Percentiles rank a stretch among this genome's conserved stretches.
These are phyloP conservation scores for Kurtzmaniella fragi DNA, from an alignment of 805 yeast species.

Conservation along the genomic window DNA sequence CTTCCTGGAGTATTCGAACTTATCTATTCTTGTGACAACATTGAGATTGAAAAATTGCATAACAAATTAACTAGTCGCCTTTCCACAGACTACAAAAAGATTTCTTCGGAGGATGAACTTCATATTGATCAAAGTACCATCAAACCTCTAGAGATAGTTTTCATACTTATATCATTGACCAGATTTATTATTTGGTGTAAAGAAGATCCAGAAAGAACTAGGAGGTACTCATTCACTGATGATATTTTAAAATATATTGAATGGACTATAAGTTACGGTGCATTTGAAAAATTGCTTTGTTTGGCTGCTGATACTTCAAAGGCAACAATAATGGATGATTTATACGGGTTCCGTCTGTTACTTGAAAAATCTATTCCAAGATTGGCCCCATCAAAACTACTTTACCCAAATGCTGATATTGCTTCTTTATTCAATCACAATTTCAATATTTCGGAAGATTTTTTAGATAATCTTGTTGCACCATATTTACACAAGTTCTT, in stretches of 20 bases:
- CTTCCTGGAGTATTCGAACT: constrained; percentile 54
- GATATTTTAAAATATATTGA: constrained; percentile 59
- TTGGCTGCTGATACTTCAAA: constrained; percentile 54
- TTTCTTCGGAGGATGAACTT: constrained; percentile 16
- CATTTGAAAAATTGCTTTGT: constrained; percentile 62
- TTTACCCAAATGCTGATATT: constrained; percentile 39
- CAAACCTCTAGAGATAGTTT: constrained; percentile 37
- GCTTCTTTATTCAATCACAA: constrained; percentile 19
- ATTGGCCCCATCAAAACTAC: constrained; percentile 46
- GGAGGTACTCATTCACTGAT: constrained; percentile 47
- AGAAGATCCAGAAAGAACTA: constrained; percentile 32
- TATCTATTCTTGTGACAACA: constrained; percentile 34
- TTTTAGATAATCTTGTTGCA: constrained; percentile 27
- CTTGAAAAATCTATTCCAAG: constrained; percentile 64
- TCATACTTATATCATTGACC: constrained; percentile 47
- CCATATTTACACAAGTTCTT: constrained; percentile 48
- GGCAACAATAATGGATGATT: constrained; percentile 31
- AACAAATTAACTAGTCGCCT: constrained; percentile 44
- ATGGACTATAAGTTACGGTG: constrained; percentile 56
- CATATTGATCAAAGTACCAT: constrained; percentile 29
- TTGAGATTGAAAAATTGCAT: constrained; percentile 26
- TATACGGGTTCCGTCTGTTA: constrained; percentile 62
- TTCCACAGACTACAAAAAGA: constrained; percentile 16
- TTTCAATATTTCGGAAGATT: constrained; percentile 14
- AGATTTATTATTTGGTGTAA: constrained; percentile 69